Base-by-base conservation (phyloP, 164 flowering plant genomes). In the Umbellularia californica region DNA sequence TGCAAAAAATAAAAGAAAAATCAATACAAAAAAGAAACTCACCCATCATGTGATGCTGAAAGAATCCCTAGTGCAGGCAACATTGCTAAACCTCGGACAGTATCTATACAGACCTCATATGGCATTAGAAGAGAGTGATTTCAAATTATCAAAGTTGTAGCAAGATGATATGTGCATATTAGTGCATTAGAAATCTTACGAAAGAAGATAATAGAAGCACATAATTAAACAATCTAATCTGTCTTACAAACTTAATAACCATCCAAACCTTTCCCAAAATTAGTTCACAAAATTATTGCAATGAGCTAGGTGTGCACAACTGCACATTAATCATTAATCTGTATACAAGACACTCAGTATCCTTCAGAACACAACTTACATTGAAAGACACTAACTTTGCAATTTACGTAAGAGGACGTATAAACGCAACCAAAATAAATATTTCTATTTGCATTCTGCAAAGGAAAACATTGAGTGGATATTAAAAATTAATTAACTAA, bases 31-130 rank as follows among this genome's bases (percentile, higher is more conserved):
- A 50, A 24, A 14, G 2, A 28, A 11, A 68, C 89, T 84, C 75
- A 96, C 99, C 97, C 90, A 85, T 96, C 99, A 89, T 96, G 99
- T 68, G 99, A 96, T 64, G 98, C 93, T 65, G 99, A 96, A 81
- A 96, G 92, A 81, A 96, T 79, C 81, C 98, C 99, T 69, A 94
- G 70, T 74, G 73, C 93, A 78, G 92, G 86, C 95, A 91, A 88
- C 74, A 82, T 83, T 62, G 97, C 92, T 79, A 94, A 82, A 28
- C 97, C 93, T 78, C 99, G 89, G 70, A 96, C 97, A 20, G 99
- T 96, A 87, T 96, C 99, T 96, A 88, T 80, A 85, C 28, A 77
- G 69, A 52, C 58, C 47, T 19, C 23, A 66, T 55, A 58, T 50
- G 65, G 68, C 52, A 77, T 55, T 27, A 65, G 76, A 50, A 58